A percentile compares a stretch with the other conserved stretches of the same genome.
These are phyloP conservation scores for Aspergillus intermedius DNA, from an alignment of 2,329 filamentous ascomycete species.

Conservation along the genomic window DNA sequence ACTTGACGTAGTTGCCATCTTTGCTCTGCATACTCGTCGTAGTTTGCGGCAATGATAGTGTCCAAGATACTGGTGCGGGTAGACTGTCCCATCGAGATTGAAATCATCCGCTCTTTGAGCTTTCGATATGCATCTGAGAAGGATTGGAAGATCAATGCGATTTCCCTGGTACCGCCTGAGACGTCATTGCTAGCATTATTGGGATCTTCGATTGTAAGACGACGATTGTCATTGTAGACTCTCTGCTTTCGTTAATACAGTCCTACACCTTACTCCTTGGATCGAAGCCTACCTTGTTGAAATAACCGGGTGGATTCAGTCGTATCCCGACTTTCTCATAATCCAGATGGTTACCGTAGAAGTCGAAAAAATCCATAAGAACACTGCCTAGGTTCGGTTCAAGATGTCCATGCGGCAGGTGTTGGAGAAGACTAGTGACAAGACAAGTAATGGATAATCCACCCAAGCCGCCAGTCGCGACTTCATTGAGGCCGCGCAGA, in stretches of 20 bases:
- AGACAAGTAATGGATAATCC: constrained; percentile 93
- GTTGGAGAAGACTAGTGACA: constrained; percentile 79
- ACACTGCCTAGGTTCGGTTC: constrained; percentile 70
- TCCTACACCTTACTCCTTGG: neutral
- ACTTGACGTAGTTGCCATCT: constrained; percentile 56
- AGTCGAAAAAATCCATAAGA: constrained; percentile 78
- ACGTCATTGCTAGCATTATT: constrained; percentile 84
- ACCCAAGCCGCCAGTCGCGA: constrained; percentile 81
- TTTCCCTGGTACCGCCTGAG: constrained; percentile 73
- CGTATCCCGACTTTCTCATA: constrained; percentile 64
- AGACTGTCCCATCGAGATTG: constrained; percentile 14
- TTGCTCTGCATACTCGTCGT: constrained; percentile 65
- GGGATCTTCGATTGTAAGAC: constrained; percentile 85
- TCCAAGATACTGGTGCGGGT: constrained; percentile 56
- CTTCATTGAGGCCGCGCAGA: constrained; percentile 87
- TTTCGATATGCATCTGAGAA: constrained; percentile 61
- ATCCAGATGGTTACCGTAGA: constrained; percentile 81
- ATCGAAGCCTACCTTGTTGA: constrained; percentile 59
- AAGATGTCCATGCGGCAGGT: constrained; percentile 64
- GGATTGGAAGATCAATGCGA: constrained; percentile 56
- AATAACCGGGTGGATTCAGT: constrained; percentile 66
- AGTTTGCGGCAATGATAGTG: constrained; percentile 70
- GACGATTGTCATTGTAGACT: constrained; percentile 52
- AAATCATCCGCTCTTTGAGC: constrained; percentile 53
- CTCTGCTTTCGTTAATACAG: constrained; percentile 6